Evolutionary conservation across 2,329 filamentous ascomycete species (phyloP).

Genomic region (Biscogniauxia mediterranea): DNA sequence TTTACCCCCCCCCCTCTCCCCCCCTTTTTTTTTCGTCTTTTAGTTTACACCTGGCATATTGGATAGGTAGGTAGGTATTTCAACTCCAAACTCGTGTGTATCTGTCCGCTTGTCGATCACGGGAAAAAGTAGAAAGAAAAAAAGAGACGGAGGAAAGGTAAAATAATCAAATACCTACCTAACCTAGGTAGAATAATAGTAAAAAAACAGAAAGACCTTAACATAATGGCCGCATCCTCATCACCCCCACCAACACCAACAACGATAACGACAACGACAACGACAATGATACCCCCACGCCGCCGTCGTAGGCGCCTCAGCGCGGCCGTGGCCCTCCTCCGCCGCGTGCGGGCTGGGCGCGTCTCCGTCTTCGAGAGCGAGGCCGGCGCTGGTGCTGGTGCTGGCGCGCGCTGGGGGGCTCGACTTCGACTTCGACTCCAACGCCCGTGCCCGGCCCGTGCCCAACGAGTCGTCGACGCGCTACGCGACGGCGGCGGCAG

Average conservation of each 20-base stretch:
- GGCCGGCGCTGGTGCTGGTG: constrained; percentile 36
- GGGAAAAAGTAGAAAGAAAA: too few relatives aligned
- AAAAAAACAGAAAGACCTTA: too few relatives aligned
- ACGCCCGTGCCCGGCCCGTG: constrained; percentile 26
- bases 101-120: too few relatives aligned
- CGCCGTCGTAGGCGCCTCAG: constrained; percentile 28
- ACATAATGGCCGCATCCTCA: neutral
- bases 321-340: constrained; percentile 27
- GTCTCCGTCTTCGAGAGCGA: constrained; percentile 37
- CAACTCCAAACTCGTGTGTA: too few relatives aligned
- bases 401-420: constrained; percentile 33
- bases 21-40: too few relatives aligned
- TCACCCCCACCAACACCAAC: neutral
- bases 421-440: too few relatives aligned
- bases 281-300: neutral
- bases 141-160: too few relatives aligned
- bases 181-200: too few relatives aligned
- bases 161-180: too few relatives aligned
- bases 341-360: constrained; percentile 27
- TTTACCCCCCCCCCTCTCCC: too few relatives aligned
- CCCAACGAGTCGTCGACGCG: constrained; percentile 19
- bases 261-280: neutral
- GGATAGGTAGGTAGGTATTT: too few relatives aligned
- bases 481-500: constrained; percentile 11
- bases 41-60: too few relatives aligned